phyloP scores from a whole-genome alignment of 768 basidiomycete genomes.

The Ephemerocybe angulata region DNA sequence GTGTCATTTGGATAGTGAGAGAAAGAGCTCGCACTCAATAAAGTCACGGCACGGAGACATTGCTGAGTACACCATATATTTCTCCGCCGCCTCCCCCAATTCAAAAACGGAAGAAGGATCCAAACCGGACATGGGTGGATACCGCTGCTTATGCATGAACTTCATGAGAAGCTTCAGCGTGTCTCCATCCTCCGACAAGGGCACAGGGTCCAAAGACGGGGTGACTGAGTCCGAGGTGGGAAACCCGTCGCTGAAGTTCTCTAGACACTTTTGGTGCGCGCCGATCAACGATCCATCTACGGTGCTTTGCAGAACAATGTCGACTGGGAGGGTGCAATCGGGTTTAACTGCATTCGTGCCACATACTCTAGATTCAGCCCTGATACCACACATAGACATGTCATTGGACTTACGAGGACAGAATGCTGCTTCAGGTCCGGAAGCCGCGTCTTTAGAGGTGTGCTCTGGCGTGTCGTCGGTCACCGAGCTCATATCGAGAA shows the following conservation, averaged over 20 bases:
- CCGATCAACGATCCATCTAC: slow-evolving; percentile 1
- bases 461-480: too few relatives aligned
- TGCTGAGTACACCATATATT: slow-evolving; percentile 4
- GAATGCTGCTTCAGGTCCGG: too few relatives aligned
- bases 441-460: too few relatives aligned
- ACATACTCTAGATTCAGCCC: too few relatives aligned
- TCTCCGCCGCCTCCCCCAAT: slow-evolving; percentile 9
- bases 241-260: slow-evolving; percentile 12
- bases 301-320: neutral
- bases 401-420: too few relatives aligned
- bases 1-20: too few relatives aligned
- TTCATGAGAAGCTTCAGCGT: neutral
- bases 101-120: neutral
- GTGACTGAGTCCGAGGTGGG: neutral
- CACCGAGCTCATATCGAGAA: too few relatives aligned
- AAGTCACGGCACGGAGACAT: neutral
- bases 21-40: too few relatives aligned
- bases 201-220: neutral
- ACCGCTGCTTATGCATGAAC: slow-evolving; percentile 1
- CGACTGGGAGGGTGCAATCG: neutral
- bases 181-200: neutral
- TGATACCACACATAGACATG: too few relatives aligned
- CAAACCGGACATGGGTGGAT: neutral
- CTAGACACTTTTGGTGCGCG: slow-evolving; percentile 13
- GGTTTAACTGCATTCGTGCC: too few relatives aligned